Evolutionary conservation across 192 early-diverging fungal genomes (phyloP).

Genomic region (Gorgonomyces haynaldii): DNA sequence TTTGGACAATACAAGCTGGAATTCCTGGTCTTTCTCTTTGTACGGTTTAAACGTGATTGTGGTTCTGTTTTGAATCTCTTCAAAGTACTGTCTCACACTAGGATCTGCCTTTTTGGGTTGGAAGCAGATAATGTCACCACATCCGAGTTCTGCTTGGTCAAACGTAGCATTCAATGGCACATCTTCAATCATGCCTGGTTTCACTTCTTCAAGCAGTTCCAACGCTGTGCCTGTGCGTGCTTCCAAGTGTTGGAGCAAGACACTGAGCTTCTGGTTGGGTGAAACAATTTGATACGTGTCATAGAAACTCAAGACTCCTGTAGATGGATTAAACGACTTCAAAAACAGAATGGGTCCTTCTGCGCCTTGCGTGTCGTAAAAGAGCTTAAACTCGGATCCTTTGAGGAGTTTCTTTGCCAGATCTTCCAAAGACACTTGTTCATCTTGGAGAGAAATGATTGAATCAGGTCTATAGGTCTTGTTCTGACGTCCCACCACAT

Average conservation of each 20-base stretch:
- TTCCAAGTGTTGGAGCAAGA: slow-evolving; percentile 45
- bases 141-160: slow-evolving; percentile 66
- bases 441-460: slow-evolving; percentile 32
- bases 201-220: slow-evolving; percentile 75
- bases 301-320: slow-evolving; percentile 40
- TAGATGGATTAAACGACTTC: slow-evolving; percentile 69
- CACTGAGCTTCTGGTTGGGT: slow-evolving; percentile 32
- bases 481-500: slow-evolving; percentile 79
- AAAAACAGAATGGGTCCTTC: slow-evolving; percentile 57
- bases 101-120: slow-evolving; percentile 40
- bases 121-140: slow-evolving; percentile 87
- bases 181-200: slow-evolving; percentile 79
- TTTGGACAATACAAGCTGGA: slow-evolving; percentile 46
- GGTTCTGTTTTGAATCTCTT: slow-evolving; percentile 57
- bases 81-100: slow-evolving; percentile 53
- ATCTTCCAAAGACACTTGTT: neutral
- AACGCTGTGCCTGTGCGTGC: slow-evolving; percentile 44
- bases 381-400: slow-evolving; percentile 25
- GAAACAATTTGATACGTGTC: slow-evolving; percentile 8
- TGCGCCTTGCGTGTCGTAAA: slow-evolving; percentile 20
- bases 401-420: neutral
- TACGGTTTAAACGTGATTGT: slow-evolving; percentile 53
- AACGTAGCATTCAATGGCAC: slow-evolving; percentile 57
- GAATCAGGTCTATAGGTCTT: slow-evolving; percentile 76
- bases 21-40: slow-evolving; percentile 25